Base-by-base conservation (phyloP, 75 land plant genomes). In the Azolla pinnata region DNA sequence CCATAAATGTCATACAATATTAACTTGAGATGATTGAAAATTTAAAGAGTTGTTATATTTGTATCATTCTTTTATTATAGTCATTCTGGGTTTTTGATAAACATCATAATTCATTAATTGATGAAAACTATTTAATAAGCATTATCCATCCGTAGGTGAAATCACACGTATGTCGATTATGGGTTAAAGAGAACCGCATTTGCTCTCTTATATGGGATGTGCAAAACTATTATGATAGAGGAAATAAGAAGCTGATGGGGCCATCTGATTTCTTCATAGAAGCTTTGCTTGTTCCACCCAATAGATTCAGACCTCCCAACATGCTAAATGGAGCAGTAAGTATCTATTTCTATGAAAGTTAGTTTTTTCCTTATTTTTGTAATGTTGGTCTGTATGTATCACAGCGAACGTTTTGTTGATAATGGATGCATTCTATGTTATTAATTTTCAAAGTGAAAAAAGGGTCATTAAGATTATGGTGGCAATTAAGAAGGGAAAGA, bases 281-380 rank as follows among this genome's bases (percentile, higher is more conserved):
- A 25, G 67, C 77, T 17, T 31, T 93, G 54, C 79, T 84, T 60
- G 98, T 93, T 27, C 90, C 98, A 12, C 90, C 98, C 24, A 83
- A 74, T 47, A 84, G 74, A 63, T 93, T 88, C 65, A 84, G 98
- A 29, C 95, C 95, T 4, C 78, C 90, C 21, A 79, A 74, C 31
- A 75, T 56, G 24, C 61, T 75, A 29, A 29, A 64, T 62, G 68
- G 57, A 59, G 59, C 67, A 56, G 97, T 90, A 66, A 69, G 84
- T 66, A 27, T 38, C 14, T 38, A 14, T 14, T 14, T 38, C 42
- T 14, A 8, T 38, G 42, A 14, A 38, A 38, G 42, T 38, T 7
- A 38, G 42, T 38, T 38, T 38, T 14, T 14, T 38, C 42, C 42
- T 38, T 38, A 38, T 38, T 38, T 38, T 14, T 8, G 7, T 38